Evolutionary conservation across 23 red algal species (phyloP), one percentile per base, ranked within the genome.

Genomic region (Cyanidioschyzon merolae): DNA sequence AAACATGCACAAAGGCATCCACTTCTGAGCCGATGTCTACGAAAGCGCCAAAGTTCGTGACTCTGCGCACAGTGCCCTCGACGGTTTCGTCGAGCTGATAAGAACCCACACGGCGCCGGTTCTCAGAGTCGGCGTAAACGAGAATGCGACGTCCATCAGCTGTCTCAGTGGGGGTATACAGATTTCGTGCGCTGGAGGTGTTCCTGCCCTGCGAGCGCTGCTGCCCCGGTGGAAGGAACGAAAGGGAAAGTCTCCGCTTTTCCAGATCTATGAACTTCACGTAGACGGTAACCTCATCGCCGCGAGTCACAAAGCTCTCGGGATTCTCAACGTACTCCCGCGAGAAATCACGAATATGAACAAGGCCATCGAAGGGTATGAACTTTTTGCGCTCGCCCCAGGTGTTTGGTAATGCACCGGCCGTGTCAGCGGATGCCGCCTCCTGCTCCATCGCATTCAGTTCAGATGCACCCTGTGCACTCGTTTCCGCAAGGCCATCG

Each of bases 31-130:
- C 90, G 26, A 95, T 79, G 79, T 95, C 90, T 16, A 95, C 38
- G 40, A 86, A 95, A n/a, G 84, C 90, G 17, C 90, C 90, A 80
- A 77, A 95, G 51, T 95, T 95, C 1, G 90, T 87, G 32, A 95
- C 80, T 0, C 90, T 80, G 58, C 79, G 79, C 0, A 95, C 74
- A 32, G 68, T 75, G 37, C 90, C 90, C 12, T 59, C 31, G 34
- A 86, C 77, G 12, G 77, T 40, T 25, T 83, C 78, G 2, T 83
- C 90, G 2, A 83, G 63, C 7, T 71, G 3, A 35, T 17, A 71
- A 7, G 63, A 15, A 27, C 63, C 63, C 16, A 71, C 63, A 7
- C n/a, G n/a, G 63, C 63, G 63, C 63, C 63, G 63, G 7, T 71
- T 71, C n/a, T 71, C 63, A 25, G 63, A 7, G 30, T 71, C 63